Evolutionary conservation across 2,329 filamentous ascomycete genomes (phyloP).

Genomic region (Nigrospora oryzae): DNA sequence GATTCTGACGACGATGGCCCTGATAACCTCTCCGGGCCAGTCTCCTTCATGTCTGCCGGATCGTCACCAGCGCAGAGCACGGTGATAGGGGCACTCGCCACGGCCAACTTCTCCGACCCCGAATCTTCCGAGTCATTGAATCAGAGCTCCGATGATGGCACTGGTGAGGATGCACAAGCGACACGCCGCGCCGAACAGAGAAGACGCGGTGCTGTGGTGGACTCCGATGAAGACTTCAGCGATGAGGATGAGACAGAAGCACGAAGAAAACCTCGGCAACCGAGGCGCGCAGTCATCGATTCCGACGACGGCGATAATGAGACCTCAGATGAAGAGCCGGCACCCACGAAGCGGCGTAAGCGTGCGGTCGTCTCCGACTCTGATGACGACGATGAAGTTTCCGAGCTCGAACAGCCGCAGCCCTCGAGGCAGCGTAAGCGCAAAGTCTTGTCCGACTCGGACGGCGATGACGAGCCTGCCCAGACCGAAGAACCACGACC

Average conservation of each 20-base stretch:
- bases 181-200: too few species aligned
- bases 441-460: neutral
- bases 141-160: neutral
- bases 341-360: neutral
- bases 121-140: neutral
- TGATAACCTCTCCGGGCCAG: too few species aligned
- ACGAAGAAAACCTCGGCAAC: too few species aligned
- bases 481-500: neutral
- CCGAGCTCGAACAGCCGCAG: neutral
- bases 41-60: neutral
- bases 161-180: too few species aligned
- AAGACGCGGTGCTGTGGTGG: too few species aligned
- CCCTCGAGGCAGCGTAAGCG: neutral
- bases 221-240: neutral
- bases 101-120: constrained; percentile 6
- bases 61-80: neutral
- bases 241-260: neutral
- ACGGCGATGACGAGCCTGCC: neutral
- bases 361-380: neutral
- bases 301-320: neutral
- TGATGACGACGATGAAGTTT: neutral
- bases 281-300: neutral
- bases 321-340: neutral
- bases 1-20: neutral
- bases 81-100: neutral